Conservation (phyloP, 495 filamentous ascomycete genomes). For the Penicillium mononematosum region DNA sequence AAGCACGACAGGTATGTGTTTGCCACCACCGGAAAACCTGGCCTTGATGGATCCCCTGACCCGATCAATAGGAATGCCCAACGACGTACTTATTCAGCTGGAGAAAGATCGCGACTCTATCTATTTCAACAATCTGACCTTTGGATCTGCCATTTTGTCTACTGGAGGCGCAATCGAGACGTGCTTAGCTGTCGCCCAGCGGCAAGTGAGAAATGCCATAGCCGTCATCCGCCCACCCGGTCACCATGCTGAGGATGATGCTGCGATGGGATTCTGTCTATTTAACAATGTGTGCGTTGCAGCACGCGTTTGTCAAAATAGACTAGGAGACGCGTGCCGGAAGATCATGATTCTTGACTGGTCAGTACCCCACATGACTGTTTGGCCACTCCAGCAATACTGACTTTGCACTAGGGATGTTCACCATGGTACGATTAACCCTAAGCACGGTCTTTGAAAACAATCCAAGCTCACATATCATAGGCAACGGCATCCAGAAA, state of each 20-base stretch:
- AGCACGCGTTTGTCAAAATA: constrained; percentile 73
- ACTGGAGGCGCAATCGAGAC: constrained; percentile 96
- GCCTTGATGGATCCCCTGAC: constrained; percentile 14
- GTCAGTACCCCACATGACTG: constrained; percentile 53
- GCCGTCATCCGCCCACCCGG: constrained; percentile 93
- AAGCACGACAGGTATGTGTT: constrained; percentile 50
- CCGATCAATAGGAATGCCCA: constrained; percentile 42
- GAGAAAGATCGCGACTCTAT: constrained; percentile 75
- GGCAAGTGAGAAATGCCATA: constrained; percentile 86
- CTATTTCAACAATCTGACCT: constrained; percentile 83
- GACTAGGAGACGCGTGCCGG: constrained; percentile 72
- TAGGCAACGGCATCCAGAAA: constrained; percentile 93
- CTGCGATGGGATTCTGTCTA: constrained; percentile 89
- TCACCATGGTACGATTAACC: constrained; percentile 52
- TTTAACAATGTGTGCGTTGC: constrained; percentile 97
- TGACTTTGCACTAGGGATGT: constrained; percentile 54
- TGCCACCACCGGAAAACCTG: neutral
- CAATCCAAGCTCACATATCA: constrained; percentile 17
- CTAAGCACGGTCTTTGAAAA: neutral
- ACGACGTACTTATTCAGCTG: constrained; percentile 63
- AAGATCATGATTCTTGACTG: constrained; percentile 94
- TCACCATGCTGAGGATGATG: constrained; percentile 85
- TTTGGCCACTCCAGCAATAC: constrained; percentile 4
- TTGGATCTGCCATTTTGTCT: constrained; percentile 73
- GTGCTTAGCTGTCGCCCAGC: constrained; percentile 75